A percentile compares a stretch with the other conserved stretches of the same genome.
Evolutionary conservation across 202 grass and related monocot species (phyloP).

Genomic region (Schoenoplectus tabernaemontani): DNA sequence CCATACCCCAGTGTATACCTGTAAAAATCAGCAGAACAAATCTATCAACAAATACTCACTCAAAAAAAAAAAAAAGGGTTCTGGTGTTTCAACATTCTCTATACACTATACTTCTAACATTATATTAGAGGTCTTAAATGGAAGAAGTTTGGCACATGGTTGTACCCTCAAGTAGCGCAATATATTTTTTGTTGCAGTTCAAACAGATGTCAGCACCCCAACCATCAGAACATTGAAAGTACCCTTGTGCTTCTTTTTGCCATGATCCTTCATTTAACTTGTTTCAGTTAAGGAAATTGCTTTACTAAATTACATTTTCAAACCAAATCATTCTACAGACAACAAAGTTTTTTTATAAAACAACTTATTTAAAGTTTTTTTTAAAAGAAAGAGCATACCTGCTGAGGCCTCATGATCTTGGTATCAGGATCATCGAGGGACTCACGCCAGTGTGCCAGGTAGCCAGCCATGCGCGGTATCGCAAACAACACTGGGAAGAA

Average conservation of each 20-base stretch:
- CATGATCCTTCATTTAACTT: not conserved
- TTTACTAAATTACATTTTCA: not conserved
- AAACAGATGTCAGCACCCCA: not conserved
- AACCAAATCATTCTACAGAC: slow-evolving; percentile 1
- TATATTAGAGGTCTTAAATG: not conserved
- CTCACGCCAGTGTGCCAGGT: slow-evolving; percentile 89
- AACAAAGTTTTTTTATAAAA: not conserved
- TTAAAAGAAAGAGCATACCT: slow-evolving; percentile 38
- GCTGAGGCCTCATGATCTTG: slow-evolving; percentile 98
- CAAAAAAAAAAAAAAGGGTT: too few species aligned
- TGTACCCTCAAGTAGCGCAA: not conserved
- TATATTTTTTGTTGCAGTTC: not conserved
- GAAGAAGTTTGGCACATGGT: not conserved
- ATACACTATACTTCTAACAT: not conserved
- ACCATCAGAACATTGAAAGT: not conserved
- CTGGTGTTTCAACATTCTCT: not conserved
- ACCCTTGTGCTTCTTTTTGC: not conserved
- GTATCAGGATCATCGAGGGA: slow-evolving; percentile 94
- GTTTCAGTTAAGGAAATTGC: not conserved
- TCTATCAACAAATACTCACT: not conserved
- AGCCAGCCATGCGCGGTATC: slow-evolving; percentile 94
- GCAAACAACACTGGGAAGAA: slow-evolving; percentile 91
- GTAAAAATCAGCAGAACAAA: not conserved
- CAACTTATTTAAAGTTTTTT: not conserved
- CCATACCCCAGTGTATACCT: slow-evolving; percentile 85